Base-by-base conservation (phyloP, 805 yeast species). In the Isabelozyma rhagii region DNA sequence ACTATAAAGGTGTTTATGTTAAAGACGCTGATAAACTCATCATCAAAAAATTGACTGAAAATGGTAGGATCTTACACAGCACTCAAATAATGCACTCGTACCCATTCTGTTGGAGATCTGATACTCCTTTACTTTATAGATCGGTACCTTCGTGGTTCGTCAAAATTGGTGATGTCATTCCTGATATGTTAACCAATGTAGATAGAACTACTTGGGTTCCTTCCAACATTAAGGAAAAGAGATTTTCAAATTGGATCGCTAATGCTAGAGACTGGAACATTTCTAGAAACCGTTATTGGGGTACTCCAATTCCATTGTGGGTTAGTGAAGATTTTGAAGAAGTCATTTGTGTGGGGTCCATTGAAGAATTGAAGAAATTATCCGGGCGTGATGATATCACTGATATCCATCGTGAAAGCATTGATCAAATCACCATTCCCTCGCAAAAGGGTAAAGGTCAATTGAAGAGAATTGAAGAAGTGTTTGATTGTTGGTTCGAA, bases 71-170 rank as follows among this genome's bases (percentile, higher is more conserved):
- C 38, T 76, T 94, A 56, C 80, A 83, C 41, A 86, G 84, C 50
- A 76, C 89, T 41, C 98, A 94, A 78, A 79, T 92, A 58, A 84
- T 85, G 74, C 99, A 94, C 80, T 87, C 96, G 70, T 94, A 94
- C 72, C 99, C 99, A 62, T 94, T 94, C 87, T 94, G 99, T 78
- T 94, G 99, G 99, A 87, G 99, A 82, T 93, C 98, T 3, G 99
- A 94, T 67, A 94, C 99, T 29, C 99, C 99, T 48, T 83, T 94
- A 67, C 71, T 94, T 58, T 94, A 94, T 78, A 85, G 96, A 76
- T 85, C 97, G 39, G 97, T 94, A 57, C 99, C 99, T 46, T 93
- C 98, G 34, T 94, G 99, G 99, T 94, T 94, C 63, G 94, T 94
- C 52, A 86, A 96, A 67, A 87, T 94, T 50, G 83, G 81, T 58